phyloP scores from a whole-genome alignment of 176 grass and related monocot genomes.

The Aegilops umbellulata region DNA sequence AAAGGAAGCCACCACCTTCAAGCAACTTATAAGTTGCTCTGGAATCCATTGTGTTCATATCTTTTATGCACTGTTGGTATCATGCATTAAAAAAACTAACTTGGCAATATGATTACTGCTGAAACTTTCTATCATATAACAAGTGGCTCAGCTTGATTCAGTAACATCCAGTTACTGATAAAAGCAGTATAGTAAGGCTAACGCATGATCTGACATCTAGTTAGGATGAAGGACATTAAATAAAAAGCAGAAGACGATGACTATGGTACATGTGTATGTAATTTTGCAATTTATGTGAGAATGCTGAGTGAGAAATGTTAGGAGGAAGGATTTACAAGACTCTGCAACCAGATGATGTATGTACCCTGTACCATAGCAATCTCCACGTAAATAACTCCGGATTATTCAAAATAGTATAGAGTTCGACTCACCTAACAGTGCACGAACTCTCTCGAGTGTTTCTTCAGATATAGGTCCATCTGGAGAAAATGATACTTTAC shows the following conservation, averaged over 20 bases:
- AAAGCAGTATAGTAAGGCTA: neutral
- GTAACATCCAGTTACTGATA: neutral
- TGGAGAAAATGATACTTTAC: constrained; percentile 77
- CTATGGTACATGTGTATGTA: neutral
- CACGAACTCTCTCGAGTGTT: constrained; percentile 80
- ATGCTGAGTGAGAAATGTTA: neutral
- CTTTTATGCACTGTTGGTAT: neutral
- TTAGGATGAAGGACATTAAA: neutral
- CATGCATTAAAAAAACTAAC: neutral
- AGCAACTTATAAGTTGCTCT: constrained; percentile 6
- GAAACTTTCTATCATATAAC: neutral
- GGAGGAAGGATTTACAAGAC: neutral
- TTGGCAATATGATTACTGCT: neutral
- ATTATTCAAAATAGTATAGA: neutral
- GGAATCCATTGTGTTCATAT: neutral
- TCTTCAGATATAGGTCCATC: constrained; percentile 85
- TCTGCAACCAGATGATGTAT: neutral
- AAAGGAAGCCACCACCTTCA: neutral
- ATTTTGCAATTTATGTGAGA: neutral
- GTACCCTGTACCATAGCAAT: neutral
- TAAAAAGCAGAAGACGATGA: neutral
- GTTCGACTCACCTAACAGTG: constrained; percentile 68
- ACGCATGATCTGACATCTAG: neutral
- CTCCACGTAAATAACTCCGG: neutral
- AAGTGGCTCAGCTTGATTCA: neutral